Evolutionary conservation across 2,329 filamentous ascomycete species (phyloP).

Genomic region (Scedosporium apiospermum): DNA sequence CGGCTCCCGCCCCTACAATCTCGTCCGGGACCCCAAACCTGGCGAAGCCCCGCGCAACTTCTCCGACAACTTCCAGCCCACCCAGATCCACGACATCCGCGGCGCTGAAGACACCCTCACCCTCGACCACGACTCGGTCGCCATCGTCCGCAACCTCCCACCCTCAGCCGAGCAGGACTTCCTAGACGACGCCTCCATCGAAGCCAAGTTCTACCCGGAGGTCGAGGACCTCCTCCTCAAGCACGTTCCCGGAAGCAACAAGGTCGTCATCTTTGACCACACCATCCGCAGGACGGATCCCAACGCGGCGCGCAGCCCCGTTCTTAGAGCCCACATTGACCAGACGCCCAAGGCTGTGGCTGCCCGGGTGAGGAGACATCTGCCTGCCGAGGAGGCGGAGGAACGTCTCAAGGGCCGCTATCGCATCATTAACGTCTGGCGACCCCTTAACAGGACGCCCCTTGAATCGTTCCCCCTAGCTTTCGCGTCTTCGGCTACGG

Average conservation of each 20-base stretch:
- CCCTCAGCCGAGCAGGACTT: constrained; percentile 52
- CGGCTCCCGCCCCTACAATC: constrained; percentile 52
- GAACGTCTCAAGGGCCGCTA: constrained; percentile 58
- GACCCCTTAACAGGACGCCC: constrained; percentile 48
- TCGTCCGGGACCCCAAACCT: constrained; percentile 53
- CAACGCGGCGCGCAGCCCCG: constrained; percentile 54
- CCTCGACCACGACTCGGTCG: constrained; percentile 69
- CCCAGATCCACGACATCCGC: constrained; percentile 63
- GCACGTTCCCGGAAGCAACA: constrained; percentile 54
- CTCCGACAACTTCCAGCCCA: constrained; percentile 33
- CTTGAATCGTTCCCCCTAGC: constrained; percentile 60
- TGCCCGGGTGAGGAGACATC: constrained; percentile 58
- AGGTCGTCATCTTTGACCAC: constrained; percentile 75
- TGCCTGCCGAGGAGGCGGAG: constrained; percentile 55
- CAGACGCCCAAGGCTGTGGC: constrained; percentile 61
- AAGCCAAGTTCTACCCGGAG: constrained; percentile 72
- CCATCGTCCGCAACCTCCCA: constrained; percentile 48
- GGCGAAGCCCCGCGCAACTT: constrained; percentile 60
- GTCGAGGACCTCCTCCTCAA: constrained; percentile 62
- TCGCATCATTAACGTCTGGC: constrained; percentile 84
- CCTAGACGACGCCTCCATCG: constrained; percentile 58
- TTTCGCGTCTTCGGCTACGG: constrained; percentile 55
- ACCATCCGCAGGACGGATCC: constrained; percentile 64
- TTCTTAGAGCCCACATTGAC: constrained; percentile 70
- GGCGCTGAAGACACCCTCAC: constrained; percentile 56